These are phyloP conservation scores for Musa itinerans DNA, from an alignment of 176 grass and related monocot species.

Conservation along the genomic window DNA sequence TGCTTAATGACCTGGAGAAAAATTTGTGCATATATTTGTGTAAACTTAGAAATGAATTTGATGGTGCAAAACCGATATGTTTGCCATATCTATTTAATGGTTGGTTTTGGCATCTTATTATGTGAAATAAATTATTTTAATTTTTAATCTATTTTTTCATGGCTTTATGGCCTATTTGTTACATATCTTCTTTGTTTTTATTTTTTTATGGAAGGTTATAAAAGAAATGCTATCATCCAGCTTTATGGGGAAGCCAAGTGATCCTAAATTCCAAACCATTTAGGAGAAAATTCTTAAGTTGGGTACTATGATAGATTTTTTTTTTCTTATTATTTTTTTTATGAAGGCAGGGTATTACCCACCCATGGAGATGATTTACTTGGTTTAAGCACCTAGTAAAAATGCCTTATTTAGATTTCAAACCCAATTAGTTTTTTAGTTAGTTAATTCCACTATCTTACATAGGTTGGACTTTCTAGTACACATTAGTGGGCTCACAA, in stretches of 20 bases:
- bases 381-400: too few relatives aligned
- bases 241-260: slow-evolving; percentile 28
- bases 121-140: neutral
- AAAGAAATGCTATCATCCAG: slow-evolving; percentile 45
- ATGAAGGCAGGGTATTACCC: too few relatives aligned
- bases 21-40: slow-evolving; percentile 57
- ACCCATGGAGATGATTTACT: too few relatives aligned
- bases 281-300: slow-evolving; percentile 86
- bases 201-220: slow-evolving; percentile 44
- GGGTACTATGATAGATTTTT: neutral
- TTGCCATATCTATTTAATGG: neutral
- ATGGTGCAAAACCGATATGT: slow-evolving; percentile 44
- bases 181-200: neutral
- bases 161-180: neutral
- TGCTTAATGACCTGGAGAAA: slow-evolving; percentile 74
- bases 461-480: too few relatives aligned
- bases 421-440: too few relatives aligned
- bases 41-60: slow-evolving; percentile 66
- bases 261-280: slow-evolving; percentile 49
- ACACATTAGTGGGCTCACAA: too few relatives aligned
- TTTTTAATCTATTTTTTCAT: neutral
- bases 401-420: too few relatives aligned
- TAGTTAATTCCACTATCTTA: too few relatives aligned
- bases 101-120: slow-evolving; percentile 9
- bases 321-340: neutral